Evolutionary conservation across 2,329 filamentous ascomycete genomes (phyloP).

Genomic region (Nemania abortiva): DNA sequence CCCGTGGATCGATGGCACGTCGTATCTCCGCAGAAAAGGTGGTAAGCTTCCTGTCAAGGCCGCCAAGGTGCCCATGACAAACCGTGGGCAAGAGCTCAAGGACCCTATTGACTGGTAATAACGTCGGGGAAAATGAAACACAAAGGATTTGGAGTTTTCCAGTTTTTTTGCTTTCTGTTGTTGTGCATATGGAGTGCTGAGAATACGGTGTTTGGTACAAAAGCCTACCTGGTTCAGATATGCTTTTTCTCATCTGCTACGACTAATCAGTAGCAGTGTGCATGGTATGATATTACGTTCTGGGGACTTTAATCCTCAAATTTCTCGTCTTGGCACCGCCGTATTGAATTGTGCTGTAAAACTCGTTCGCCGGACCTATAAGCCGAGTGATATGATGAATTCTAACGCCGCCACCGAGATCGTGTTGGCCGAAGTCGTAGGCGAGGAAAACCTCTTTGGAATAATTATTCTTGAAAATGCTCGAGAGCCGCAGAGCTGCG

Average conservation of each 20-base stretch:
- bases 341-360: not conserved
- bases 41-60: conserved; percentile 70
- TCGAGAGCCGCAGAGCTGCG: no score
- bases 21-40: conserved; percentile 76
- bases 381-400: not conserved
- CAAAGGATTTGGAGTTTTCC: conserved; percentile 19
- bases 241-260: not conserved
- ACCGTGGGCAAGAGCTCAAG: conserved; percentile 83
- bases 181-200: conserved; percentile 4
- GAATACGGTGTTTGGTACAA: conserved; percentile 12
- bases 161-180: not conserved
- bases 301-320: not conserved
- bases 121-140: not conserved
- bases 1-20: conserved; percentile 91
- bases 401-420: not conserved
- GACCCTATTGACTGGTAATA: conserved; percentile 92
- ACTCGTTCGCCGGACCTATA: not conserved
- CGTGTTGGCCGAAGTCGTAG: not conserved
- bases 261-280: conserved; percentile 8
- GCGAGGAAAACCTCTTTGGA: no score
- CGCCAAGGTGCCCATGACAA: conserved; percentile 85
- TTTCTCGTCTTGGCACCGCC: not conserved
- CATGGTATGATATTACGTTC: conserved; percentile 28
- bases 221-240: conserved; percentile 9
- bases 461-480: no score